Base-by-base conservation (phyloP, 2,329 filamentous ascomycete genomes). In the Ophiocordyceps camponoti-saundersi region DNA sequence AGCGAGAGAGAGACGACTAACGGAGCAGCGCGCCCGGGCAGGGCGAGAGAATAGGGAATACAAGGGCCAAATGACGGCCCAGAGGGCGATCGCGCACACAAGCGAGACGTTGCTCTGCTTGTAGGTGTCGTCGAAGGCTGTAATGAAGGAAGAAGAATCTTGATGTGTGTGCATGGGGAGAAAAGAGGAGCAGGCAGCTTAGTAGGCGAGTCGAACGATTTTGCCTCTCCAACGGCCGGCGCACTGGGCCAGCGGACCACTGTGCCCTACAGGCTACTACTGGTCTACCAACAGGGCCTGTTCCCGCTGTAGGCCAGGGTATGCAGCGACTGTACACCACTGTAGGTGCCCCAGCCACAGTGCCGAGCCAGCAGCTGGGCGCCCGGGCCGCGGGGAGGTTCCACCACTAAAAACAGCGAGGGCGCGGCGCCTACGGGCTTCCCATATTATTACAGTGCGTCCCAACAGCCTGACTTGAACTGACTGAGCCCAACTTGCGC, bases 111-210 rank as follows among this genome's bases (percentile, higher is more conserved):
- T 53, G 60, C 54, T 54, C 49, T 52, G 66, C 65, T 66, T 53
- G 67, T 64, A 57, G 61, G 57, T 57, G 57, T 57, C 51, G 56
- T 53, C 57, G 50, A 50, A 54, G 60, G 54, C 53, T 58, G 56
- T 60, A 58, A 56, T 55, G 61, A 58, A 52, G 56, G 56, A 53
- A 50, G 57, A 58, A 56, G 55, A 56, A 60, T 56, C 56, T 59
- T 61, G 59, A 57, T 59, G 61, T 63, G 61, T 63, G 64, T 65
- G 63, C 57, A 64, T 61, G 61, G 18, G 60, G 61, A 29, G 64
- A 66, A 66, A 66, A 66, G 64, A 66, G 64, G 64, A 66, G 55
- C 50, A 51, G 61, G 57, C 54, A 56, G 61, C 57, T 55, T 56
- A 57, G 55, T 56, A 57, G 55, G 53, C 57, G 64, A 57, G 62